Conservation (phyloP, 345 rosid species). For the Mangifera indica region DNA sequence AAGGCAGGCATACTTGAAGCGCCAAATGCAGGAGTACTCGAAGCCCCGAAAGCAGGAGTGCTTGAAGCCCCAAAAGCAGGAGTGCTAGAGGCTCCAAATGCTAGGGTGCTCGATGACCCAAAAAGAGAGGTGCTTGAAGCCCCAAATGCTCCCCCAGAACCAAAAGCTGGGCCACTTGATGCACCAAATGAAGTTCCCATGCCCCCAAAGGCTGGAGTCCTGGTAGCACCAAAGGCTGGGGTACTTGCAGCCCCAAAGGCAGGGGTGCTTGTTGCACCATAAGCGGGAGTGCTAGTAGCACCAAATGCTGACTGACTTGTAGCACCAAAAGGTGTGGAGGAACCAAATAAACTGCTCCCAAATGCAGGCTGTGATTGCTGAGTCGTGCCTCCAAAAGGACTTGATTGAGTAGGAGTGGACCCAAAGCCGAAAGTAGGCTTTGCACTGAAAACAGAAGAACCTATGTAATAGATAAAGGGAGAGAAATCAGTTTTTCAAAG, state of each 20-base stretch:
- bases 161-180: conserved; percentile 47
- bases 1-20: too few species aligned
- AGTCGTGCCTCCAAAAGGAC: conserved; percentile 59
- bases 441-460: conserved; percentile 70
- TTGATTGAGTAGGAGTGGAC: conserved; percentile 54
- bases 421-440: conserved; percentile 79
- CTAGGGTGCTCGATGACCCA: conserved; percentile 36
- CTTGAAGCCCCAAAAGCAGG: conserved; percentile 38
- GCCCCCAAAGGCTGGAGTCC: conserved; percentile 42
- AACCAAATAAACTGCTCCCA: conserved; percentile 66
- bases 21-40: conserved; percentile 48
- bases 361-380: conserved; percentile 77
- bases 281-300: too few species aligned
- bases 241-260: too few species aligned
- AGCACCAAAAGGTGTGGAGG: conserved; percentile 65
- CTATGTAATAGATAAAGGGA: conserved; percentile 30
- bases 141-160: conserved; percentile 45
- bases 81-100: conserved; percentile 44
- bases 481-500: not conserved
- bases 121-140: conserved; percentile 42
- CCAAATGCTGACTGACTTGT: conserved; percentile 62
- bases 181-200: conserved; percentile 43
- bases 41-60: conserved; percentile 33
- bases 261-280: too few species aligned
- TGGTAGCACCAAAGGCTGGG: not conserved